Conservation (phyloP, 116 monocot species). For the Iris pallida region DNA sequence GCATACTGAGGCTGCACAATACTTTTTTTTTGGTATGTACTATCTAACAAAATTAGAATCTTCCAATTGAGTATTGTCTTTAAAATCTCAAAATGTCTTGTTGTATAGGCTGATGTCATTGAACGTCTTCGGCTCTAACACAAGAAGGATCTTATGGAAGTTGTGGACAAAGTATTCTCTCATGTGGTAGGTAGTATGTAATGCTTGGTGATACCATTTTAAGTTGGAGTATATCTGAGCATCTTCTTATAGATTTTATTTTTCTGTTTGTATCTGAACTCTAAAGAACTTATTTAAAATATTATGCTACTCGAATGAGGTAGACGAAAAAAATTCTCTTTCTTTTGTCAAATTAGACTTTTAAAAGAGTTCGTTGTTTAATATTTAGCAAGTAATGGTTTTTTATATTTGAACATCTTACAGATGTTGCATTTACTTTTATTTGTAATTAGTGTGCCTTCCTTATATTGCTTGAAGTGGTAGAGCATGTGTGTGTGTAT, state of each 20-base stretch:
- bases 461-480: too few species aligned
- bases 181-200: conserved; percentile 71
- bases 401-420: too few species aligned
- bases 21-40: too few species aligned
- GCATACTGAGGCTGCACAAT: too few species aligned
- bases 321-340: neutral
- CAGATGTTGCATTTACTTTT: too few species aligned
- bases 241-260: too few species aligned
- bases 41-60: conserved; percentile 1
- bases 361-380: neutral
- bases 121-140: conserved; percentile 87
- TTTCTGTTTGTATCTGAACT: too few species aligned
- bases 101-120: conserved; percentile 88
- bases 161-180: conserved; percentile 93
- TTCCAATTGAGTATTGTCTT: neutral
- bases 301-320: neutral
- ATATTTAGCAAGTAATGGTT: neutral
- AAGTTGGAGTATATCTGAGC: too few species aligned
- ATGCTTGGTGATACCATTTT: neutral
- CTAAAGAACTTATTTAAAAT: neutral
- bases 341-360: neutral
- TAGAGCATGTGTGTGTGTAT: too few species aligned
- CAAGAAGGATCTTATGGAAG: conserved; percentile 82
- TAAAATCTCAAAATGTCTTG: neutral
- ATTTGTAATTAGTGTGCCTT: too few species aligned